phyloP scores from a whole-genome alignment of 306 rosid species.

The Glycine tomentella region DNA sequence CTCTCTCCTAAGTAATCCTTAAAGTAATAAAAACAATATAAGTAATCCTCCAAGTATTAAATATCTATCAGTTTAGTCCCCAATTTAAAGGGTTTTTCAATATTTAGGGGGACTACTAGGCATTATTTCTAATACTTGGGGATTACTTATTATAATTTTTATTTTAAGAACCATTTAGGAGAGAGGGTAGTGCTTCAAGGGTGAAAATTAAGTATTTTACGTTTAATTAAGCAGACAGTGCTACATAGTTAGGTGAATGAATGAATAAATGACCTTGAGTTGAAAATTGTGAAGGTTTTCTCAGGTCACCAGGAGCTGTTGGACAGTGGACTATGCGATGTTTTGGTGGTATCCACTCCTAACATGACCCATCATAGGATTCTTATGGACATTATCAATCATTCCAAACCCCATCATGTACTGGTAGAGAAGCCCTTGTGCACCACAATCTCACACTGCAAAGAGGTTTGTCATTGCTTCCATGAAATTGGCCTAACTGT shows the following conservation, averaged over 20 bases:
- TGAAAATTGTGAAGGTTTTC: slow-evolving; percentile 74
- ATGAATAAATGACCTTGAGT: slow-evolving; percentile 36
- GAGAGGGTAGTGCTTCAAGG: too few relatives aligned
- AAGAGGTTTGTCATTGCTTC: slow-evolving; percentile 62
- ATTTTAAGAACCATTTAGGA: too few relatives aligned
- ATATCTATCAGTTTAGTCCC: too few relatives aligned
- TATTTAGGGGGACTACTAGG: too few relatives aligned
- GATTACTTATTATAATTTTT: too few relatives aligned
- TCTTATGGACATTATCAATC: slow-evolving; percentile 86
- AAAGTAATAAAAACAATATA: too few relatives aligned
- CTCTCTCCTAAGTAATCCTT: too few relatives aligned
- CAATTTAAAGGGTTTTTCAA: too few relatives aligned
- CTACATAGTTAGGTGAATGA: background rate
- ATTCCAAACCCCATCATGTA: slow-evolving; percentile 83
- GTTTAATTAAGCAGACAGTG: too few relatives aligned
- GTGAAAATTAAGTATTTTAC: too few relatives aligned
- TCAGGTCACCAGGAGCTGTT: slow-evolving; percentile 83
- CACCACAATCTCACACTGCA: slow-evolving; percentile 87
- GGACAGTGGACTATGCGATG: slow-evolving; percentile 84
- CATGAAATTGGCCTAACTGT: background rate
- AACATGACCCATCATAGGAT: slow-evolving; percentile 93
- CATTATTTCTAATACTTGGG: too few relatives aligned
- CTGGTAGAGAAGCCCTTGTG: slow-evolving; percentile 94
- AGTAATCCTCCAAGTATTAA: too few relatives aligned
- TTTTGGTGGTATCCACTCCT: slow-evolving; percentile 84